Base-by-base conservation (phyloP, 352 stramenopile species). In the Phytophthora nicotianae region DNA sequence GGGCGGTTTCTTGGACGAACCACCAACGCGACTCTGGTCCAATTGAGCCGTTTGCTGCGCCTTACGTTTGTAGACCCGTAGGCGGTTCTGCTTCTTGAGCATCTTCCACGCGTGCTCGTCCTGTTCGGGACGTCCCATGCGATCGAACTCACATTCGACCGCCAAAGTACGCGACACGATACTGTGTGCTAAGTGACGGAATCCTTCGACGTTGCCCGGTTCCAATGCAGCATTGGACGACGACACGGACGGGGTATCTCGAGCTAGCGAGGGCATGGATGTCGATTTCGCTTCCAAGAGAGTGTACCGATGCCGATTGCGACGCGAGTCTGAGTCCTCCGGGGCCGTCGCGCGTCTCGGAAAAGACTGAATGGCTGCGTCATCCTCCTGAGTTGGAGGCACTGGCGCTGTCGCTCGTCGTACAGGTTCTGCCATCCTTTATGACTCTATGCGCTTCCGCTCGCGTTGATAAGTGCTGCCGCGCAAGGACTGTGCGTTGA, bases 81-180 rank as follows among this genome's bases (percentile, higher is more conserved):
- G 49, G 27, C 67, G 58, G 45, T 83, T 71, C 27, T 82, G 72
- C 20, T 60, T 63, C 41, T 80, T 77, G 21, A 73, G 57, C 38
- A 75, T 33, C 41, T 75, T 77, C 72, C 72, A 80, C 1, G 45
- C 45, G 10, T 62, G 50, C 1, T 72, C 68, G 20, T 72, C 72
- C 21, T 77, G 62, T 2, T 73, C 62, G 1, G 69, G 70, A 29
- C 63, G 27, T 7, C 64, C 67, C 46, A 74, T 63, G 0, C 69
- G 62, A 41, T 77, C 58, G 63, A 68, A 77, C 48, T 78, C 64
- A 52, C 58, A 78, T 62, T 89, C 79, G 9, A 80, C 57, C 6
- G 71, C 65, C 38, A 89, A 66, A 2, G 79, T 83, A 20, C 70
- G 61, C 16, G 60, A 65, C 9, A 89, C 77, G 57, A 89, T 81